Percentiles rank a stretch among this genome's conserved stretches.
These are phyloP conservation scores for Cytospora leucostoma DNA, from an alignment of 2,329 filamentous ascomycete species.

Conservation along the genomic window DNA sequence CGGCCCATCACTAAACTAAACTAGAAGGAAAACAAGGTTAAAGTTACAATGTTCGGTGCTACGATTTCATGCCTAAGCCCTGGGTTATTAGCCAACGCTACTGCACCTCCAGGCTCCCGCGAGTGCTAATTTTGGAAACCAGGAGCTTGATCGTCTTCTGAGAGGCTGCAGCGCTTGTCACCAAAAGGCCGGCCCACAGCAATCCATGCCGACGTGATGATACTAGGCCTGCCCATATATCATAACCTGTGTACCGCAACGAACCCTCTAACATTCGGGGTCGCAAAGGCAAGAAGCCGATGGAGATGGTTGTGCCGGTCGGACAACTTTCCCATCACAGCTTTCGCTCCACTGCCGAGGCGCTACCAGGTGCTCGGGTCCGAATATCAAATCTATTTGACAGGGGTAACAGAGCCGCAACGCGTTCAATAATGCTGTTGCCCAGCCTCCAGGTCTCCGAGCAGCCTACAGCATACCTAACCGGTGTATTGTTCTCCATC, in stretches of 20 bases:
- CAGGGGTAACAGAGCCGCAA: background rate
- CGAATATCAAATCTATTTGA: background rate
- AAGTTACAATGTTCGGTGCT: background rate
- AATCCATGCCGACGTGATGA: constrained; percentile 10
- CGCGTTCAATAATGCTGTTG: background rate
- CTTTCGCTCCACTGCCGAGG: constrained; percentile 13
- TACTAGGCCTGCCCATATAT: constrained; percentile 13
- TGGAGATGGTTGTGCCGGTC: background rate
- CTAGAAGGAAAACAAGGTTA: constrained; percentile 12
- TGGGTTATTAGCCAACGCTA: constrained; percentile 27
- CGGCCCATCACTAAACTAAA: background rate
- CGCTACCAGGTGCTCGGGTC: constrained; percentile 18
- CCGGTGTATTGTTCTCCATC: background rate
- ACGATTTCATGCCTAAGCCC: constrained; percentile 12
- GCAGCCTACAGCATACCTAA: background rate
- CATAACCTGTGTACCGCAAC: constrained; percentile 6
- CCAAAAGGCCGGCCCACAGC: background rate
- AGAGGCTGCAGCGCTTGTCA: background rate
- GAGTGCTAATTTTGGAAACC: constrained; percentile 22
- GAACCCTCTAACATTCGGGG: constrained; percentile 6
- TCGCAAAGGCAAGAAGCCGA: constrained; percentile 5
- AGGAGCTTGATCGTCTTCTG: background rate
- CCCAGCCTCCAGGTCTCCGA: too few relatives aligned
- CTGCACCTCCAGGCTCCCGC: constrained; percentile 19
- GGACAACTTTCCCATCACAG: constrained; percentile 9